These are phyloP conservation scores for Raphidocelis subcapitata DNA, from an alignment of 139 green algal species.

Conservation along the genomic window DNA sequence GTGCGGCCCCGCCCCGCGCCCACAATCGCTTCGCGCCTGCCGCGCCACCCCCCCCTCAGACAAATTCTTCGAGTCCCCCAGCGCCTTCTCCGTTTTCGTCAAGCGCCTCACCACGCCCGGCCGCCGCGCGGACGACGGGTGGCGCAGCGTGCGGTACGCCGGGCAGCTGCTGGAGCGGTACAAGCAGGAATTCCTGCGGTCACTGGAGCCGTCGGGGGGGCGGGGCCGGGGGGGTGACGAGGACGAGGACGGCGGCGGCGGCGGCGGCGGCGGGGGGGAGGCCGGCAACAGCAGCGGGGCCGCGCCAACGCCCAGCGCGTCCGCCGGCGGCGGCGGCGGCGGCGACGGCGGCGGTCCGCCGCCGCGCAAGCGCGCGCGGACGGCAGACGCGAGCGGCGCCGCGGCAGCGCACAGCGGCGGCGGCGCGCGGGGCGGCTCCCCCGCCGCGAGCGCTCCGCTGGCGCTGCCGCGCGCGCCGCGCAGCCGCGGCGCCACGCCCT, in stretches of 20 bases:
- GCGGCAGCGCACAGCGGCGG: no score
- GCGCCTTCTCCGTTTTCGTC: conserved; percentile 80
- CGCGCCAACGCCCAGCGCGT: no score
- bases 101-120: conserved; percentile 81
- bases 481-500: neutral
- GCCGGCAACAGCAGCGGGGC: neutral
- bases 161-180: conserved; percentile 72
- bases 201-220: no score
- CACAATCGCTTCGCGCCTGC: neutral
- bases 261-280: neutral
- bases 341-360: neutral
- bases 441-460: conserved; percentile 8
- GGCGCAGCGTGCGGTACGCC: conserved; percentile 80
- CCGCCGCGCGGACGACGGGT: conserved; percentile 87
- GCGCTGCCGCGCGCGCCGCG: neutral
- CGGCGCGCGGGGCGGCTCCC: neutral
- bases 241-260: neutral
- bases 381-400: neutral
- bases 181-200: conserved; percentile 43
- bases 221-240: conserved; percentile 13
- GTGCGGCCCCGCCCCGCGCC: neutral
- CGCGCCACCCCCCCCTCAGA: conserved; percentile 16
- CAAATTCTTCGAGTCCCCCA: conserved; percentile 72
- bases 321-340: neutral
- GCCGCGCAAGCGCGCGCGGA: conserved; percentile 18